Evolutionary conservation across 2,329 filamentous ascomycete genomes (phyloP).

Genomic region (Nannizziopsis arthrosporioides): DNA sequence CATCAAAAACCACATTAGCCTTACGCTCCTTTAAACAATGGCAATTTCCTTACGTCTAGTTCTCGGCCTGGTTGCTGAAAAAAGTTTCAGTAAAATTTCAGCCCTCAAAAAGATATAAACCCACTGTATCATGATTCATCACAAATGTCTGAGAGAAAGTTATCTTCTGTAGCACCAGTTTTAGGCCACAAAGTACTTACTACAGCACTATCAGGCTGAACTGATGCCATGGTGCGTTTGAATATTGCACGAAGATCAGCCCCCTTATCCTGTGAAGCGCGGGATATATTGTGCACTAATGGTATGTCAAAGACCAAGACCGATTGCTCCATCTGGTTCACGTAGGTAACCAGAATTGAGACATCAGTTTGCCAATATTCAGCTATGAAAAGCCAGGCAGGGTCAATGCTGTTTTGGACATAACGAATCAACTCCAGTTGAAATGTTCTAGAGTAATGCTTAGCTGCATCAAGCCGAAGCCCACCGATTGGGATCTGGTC

Average conservation of each 20-base stretch:
- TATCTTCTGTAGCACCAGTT: neutral
- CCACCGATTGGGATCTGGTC: conserved; percentile 50
- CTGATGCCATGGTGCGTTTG: conserved; percentile 46
- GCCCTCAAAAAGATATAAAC: conserved; percentile 10
- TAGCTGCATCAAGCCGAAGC: conserved; percentile 60
- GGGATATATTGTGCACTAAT: conserved; percentile 55
- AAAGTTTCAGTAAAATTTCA: neutral
- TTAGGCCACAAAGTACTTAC: conserved; percentile 28
- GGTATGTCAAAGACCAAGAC: conserved; percentile 56
- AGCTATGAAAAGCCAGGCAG: conserved; percentile 53
- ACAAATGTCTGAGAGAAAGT: conserved; percentile 46
- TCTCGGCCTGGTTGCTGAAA: conserved; percentile 51
- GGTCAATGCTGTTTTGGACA: conserved; percentile 41
- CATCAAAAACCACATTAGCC: neutral
- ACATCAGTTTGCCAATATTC: conserved; percentile 57
- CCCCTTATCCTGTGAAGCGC: conserved; percentile 44
- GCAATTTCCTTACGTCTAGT: conserved; percentile 36
- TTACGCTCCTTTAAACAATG: neutral
- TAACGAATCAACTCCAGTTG: conserved; percentile 51
- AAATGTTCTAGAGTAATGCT: conserved; percentile 60
- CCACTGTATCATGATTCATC: conserved; percentile 58
- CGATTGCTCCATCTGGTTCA: conserved; percentile 47
- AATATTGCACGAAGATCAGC: conserved; percentile 55
- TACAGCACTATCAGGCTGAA: conserved; percentile 45
- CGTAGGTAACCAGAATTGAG: conserved; percentile 45